Evolutionary conservation across 192 early-diverging fungal genomes (phyloP), one percentile per base, ranked within the genome.

Genomic region (Coemansia sp.): DNA sequence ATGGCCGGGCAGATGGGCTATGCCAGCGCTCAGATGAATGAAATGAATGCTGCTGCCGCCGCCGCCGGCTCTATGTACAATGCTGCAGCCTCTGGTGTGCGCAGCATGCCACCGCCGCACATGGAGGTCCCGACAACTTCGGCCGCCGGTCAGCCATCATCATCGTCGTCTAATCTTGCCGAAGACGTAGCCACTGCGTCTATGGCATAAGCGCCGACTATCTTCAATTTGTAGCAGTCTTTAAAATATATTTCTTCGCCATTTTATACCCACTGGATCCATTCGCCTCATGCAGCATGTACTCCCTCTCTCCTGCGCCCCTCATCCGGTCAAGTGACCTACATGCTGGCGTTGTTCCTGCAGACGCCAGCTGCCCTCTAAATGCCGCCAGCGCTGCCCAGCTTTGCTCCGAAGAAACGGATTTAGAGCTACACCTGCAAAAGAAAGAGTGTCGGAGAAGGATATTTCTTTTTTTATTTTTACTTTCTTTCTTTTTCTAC

Each of bases 111-210:
- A 9, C 63, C 63, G 45, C 73, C 63, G 44, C 72, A 58, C 57
- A 68, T 74, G 65, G 72, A 74, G 72, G 46, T 36, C 34, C 62
- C 63, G 34, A 37, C 59, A 11, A 39, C 61, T 1, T 69, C 77
- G 9, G 39, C 64, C 14, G 23, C 63, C 21, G 67, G 53, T 0
- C 57, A 68, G 59, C 34, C 12, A 5, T 62, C 63, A 21, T 37
- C 59, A 21, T 37, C 59, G 8, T 42, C 64, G 17, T 64, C 78
- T 3, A 82, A 53, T 66, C 64, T 73, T 61, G 79, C 79, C 14
- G 74, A 82, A 32, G 74, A 82, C 58, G 71, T 82, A 1, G 79
- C 74, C 2, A 53, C 74, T 10, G 74, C 74, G 51, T 74, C 79
- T 2, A 73, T 82, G 65, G 44, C 29, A 10, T 76, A 58, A 38